Evolutionary conservation across 2,329 filamentous ascomycete species (phyloP).

Genomic region (Colletotrichum noveboracense): DNA sequence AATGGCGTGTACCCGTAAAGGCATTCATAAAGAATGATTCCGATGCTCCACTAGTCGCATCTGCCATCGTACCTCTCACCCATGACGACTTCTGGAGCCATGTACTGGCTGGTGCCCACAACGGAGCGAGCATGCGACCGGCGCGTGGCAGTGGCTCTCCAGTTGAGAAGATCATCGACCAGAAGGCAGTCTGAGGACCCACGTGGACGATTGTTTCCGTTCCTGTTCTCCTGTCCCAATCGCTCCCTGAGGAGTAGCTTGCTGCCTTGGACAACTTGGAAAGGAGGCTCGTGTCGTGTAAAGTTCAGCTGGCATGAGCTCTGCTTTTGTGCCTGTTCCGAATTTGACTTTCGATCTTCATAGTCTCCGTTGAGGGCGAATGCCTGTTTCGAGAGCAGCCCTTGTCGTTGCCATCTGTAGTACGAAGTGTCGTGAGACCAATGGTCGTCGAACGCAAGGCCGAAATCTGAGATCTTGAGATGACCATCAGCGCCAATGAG

Average conservation of each 20-base stretch:
- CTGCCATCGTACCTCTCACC: constrained; percentile 87
- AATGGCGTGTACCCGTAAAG: constrained; percentile 93
- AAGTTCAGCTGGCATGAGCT: neutral
- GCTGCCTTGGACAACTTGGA: constrained; percentile 30
- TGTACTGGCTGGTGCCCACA: constrained; percentile 96
- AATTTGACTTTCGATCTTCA: constrained; percentile 55
- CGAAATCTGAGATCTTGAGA: constrained; percentile 95
- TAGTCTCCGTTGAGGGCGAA: constrained; percentile 77
- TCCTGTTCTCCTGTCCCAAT: neutral
- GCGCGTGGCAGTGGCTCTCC: constrained; percentile 72
- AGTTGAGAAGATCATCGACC: constrained; percentile 63
- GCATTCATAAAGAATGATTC: constrained; percentile 93
- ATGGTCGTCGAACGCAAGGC: constrained; percentile 91
- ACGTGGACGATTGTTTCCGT: neutral
- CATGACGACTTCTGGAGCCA: constrained; percentile 91
- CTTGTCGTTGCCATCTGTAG: constrained; percentile 83
- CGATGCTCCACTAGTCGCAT: constrained; percentile 97
- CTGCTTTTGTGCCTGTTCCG: neutral
- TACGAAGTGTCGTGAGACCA: constrained; percentile 92
- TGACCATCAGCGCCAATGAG: constrained; percentile 88
- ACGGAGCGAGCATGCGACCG: constrained; percentile 81
- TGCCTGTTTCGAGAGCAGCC: constrained; percentile 76
- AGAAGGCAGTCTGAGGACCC: neutral
- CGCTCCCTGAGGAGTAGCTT: constrained; percentile 21
- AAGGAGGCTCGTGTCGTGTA: constrained; percentile 21